Conservation (phyloP, 345 rosid genomes). For the Syzygium aromaticum region DNA sequence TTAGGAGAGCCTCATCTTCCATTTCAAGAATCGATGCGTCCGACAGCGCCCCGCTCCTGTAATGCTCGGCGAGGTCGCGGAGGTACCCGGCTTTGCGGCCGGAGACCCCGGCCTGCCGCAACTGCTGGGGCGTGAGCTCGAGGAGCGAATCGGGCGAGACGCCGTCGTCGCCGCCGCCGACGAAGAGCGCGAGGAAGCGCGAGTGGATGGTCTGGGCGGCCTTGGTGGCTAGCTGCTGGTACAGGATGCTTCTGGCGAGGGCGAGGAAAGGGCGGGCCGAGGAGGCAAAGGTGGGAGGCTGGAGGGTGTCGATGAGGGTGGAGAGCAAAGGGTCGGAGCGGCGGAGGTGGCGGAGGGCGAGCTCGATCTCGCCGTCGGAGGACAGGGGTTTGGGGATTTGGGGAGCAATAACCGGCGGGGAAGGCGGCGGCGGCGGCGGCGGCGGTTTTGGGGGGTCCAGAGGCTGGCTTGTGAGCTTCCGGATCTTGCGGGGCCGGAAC, state of each 20-base stretch:
- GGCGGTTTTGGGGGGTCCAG: constrained; percentile 5
- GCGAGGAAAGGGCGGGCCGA: constrained; percentile 46
- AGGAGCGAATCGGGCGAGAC: constrained; percentile 41
- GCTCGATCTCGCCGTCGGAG: constrained; percentile 45
- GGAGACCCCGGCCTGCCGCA: constrained; percentile 66
- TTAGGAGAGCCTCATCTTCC: constrained; percentile 47
- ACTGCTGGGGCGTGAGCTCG: constrained; percentile 37
- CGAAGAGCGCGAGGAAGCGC: constrained; percentile 48
- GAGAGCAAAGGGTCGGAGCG: constrained; percentile 46
- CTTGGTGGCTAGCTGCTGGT: constrained; percentile 73
- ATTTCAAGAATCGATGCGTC: constrained; percentile 51
- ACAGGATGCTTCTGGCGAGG: constrained; percentile 50
- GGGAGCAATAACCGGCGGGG: background rate
- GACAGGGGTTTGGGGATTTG: constrained; percentile 20
- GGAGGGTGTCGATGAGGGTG: constrained; percentile 34
- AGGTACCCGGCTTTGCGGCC: constrained; percentile 81
- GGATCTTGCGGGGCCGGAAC: constrained; percentile 51
- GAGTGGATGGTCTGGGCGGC: constrained; percentile 70
- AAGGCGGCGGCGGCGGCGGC: background rate
- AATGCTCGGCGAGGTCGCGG: constrained; percentile 61
- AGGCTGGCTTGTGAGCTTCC: constrained; percentile 17
- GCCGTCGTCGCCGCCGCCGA: constrained; percentile 19
- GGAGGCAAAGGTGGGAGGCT: constrained; percentile 47
- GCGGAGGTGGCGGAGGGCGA: constrained; percentile 54
- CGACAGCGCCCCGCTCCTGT: constrained; percentile 31